These are phyloP conservation scores for Myxozyma sirexii DNA, from an alignment of 805 yeast species.

Conservation along the genomic window DNA sequence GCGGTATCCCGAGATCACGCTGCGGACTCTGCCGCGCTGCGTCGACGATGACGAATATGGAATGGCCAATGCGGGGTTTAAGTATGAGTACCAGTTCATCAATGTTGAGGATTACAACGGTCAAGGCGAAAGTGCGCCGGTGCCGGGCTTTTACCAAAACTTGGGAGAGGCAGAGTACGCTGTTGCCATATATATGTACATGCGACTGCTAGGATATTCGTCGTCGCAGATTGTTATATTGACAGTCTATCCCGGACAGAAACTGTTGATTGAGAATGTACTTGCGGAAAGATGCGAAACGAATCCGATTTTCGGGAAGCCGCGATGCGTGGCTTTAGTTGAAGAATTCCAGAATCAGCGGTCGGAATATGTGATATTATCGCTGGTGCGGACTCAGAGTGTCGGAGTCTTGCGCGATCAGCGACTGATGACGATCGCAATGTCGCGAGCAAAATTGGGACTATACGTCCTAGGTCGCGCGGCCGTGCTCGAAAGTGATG, in stretches of 20 bases:
- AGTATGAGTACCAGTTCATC: slow-evolving; percentile 41
- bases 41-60: slow-evolving; percentile 19
- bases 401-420: slow-evolving; percentile 38
- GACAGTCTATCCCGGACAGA: slow-evolving; percentile 49
- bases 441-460: slow-evolving; percentile 44
- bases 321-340: slow-evolving; percentile 38
- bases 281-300: slow-evolving; percentile 40
- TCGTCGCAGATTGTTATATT: slow-evolving; percentile 46
- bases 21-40: slow-evolving; percentile 13
- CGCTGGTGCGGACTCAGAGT: slow-evolving; percentile 44
- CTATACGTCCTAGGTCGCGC: slow-evolving; percentile 42
- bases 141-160: slow-evolving; percentile 44
- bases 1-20: slow-evolving; percentile 23
- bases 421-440: slow-evolving; percentile 37
- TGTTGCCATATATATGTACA: slow-evolving; percentile 50
- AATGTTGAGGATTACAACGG: slow-evolving; percentile 42
- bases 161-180: slow-evolving; percentile 54
- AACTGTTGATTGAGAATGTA: slow-evolving; percentile 49
- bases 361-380: slow-evolving; percentile 43
- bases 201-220: slow-evolving; percentile 52
- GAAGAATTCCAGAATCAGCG: slow-evolving; percentile 41
- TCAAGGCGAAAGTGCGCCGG: slow-evolving; percentile 41
- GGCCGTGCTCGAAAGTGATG: slow-evolving; percentile 25
- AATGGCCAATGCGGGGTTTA: slow-evolving; percentile 47
- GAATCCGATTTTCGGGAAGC: slow-evolving; percentile 40